Evolutionary conservation across 2,329 filamentous ascomycete species (phyloP).

Genomic region (Coniochaeta sp.): DNA sequence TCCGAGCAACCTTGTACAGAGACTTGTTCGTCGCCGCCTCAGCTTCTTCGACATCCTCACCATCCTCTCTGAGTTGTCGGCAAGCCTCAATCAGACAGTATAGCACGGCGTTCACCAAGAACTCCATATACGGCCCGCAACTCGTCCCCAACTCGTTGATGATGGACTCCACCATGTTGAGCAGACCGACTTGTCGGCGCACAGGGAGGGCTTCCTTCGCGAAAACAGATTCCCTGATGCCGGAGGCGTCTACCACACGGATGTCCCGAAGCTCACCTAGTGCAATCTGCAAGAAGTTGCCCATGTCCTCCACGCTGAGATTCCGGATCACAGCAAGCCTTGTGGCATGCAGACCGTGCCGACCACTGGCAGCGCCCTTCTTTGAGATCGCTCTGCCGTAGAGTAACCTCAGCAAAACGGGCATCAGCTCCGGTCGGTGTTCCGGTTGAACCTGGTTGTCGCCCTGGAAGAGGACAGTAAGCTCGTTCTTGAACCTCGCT

Average conservation of each 20-base stretch:
- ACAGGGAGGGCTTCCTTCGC: slow-evolving; percentile 52
- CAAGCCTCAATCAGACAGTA: slow-evolving; percentile 73
- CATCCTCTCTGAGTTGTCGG: slow-evolving; percentile 30
- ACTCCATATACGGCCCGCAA: slow-evolving; percentile 59
- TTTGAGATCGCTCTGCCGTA: slow-evolving; percentile 86
- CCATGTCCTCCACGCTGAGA: slow-evolving; percentile 66
- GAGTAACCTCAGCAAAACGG: slow-evolving; percentile 76
- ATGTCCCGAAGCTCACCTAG: slow-evolving; percentile 62
- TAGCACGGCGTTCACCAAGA: slow-evolving; percentile 68
- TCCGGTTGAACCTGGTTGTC: slow-evolving; percentile 65
- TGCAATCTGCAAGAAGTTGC: slow-evolving; percentile 76
- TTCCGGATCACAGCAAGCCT: slow-evolving; percentile 75
- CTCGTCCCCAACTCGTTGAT: slow-evolving; percentile 76
- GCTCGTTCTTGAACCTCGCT: slow-evolving; percentile 83
- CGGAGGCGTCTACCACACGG: slow-evolving; percentile 44
- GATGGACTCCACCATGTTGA: slow-evolving; percentile 86
- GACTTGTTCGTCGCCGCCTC: slow-evolving; percentile 43
- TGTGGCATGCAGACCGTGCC: slow-evolving; percentile 73
- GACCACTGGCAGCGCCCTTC: slow-evolving; percentile 68
- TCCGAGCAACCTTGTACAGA: slow-evolving; percentile 59
- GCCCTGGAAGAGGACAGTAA: slow-evolving; percentile 79
- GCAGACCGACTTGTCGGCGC: slow-evolving; percentile 81
- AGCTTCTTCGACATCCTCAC: slow-evolving; percentile 28
- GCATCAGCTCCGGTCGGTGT: slow-evolving; percentile 70
- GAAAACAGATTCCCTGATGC: slow-evolving; percentile 46